Percentiles rank a stretch among this genome's conserved stretches.
These are phyloP conservation scores for Fusarium annulatum DNA, from an alignment of 2,329 filamentous ascomycete species.

Conservation along the genomic window DNA sequence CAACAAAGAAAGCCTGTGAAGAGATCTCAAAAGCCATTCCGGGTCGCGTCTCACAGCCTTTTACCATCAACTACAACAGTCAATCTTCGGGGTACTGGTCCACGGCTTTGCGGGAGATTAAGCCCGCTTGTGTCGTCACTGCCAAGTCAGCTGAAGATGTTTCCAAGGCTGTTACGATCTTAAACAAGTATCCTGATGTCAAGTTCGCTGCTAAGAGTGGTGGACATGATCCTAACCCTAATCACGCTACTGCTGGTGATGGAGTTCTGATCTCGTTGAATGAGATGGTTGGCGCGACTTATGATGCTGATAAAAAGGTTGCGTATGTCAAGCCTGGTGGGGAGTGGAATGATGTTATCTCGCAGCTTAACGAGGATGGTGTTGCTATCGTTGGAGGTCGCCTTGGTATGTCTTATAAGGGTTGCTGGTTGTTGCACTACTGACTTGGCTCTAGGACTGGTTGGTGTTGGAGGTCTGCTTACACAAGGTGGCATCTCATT, in stretches of 20 bases:
- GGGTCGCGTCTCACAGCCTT: neutral
- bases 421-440: rapidly evolving
- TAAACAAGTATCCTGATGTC: slow-evolving; percentile 26
- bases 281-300: slow-evolving; percentile 6
- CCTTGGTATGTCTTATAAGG: neutral
- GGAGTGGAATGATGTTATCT: slow-evolving; percentile 32
- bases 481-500: slow-evolving; percentile 21
- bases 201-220: slow-evolving; percentile 20
- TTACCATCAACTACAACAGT: neutral
- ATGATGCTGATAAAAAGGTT: slow-evolving; percentile 7
- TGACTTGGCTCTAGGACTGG: neutral
- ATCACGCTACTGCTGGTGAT: slow-evolving; percentile 4
- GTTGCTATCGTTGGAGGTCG: slow-evolving; percentile 11
- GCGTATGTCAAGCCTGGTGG: slow-evolving; percentile 26
- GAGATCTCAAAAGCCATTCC: slow-evolving; percentile 10
- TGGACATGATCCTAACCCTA: slow-evolving; percentile 20
- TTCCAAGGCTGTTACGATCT: slow-evolving; percentile 2
- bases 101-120: neutral
- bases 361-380: neutral
- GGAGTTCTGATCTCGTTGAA: slow-evolving; percentile 18
- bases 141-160: slow-evolving; percentile 9
- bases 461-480: slow-evolving; percentile 20
- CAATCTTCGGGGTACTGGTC: slow-evolving; percentile 4
- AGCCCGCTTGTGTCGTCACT: slow-evolving; percentile 10
- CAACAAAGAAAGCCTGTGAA: slow-evolving; percentile 1